Base-by-base conservation (phyloP, 345 rosid species). In the Balakata baccata region DNA sequence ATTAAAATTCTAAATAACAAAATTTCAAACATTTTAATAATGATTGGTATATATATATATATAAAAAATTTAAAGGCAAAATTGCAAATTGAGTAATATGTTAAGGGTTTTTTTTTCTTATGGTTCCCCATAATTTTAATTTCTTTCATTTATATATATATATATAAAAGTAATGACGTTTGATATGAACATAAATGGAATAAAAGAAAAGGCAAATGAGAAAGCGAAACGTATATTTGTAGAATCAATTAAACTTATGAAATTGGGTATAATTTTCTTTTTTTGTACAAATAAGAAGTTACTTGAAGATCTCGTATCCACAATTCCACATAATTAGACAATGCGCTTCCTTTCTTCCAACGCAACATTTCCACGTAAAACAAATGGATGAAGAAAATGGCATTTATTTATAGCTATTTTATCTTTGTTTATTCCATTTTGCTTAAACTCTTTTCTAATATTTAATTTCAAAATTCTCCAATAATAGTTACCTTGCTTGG, bases 311-410 rank as follows among this genome's bases (percentile, higher is more conserved):
- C 13, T 38, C 25, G 52, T 68, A 20, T n/a, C 0, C 8, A 9
- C 13, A 49, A n/a, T n/a, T n/a, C 34, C 17, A 54, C 13, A 38
- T 34, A 45, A 43, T 37, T 47, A 51, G 66, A 65, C 22, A 49
- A 73, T 38, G 50, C 5, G 13, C 3, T 72, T 64, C 56, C 79
- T 67, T 79, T 70, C 38, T 54, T 62, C 52, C 65, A 72, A 76
- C 61, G 72, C 57, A 76, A 68, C 64, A 23, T 58, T 43, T 20
- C 64, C 52, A 45, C 49, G 29, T 23, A 54, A 56, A 22, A 41
- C 41, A 67, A 67, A 50, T 50, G 45, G 18, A 67, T 29, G 34
- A 22, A 22, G 22, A 4, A 20, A 17, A 20, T 58, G 25, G 7
- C 7, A 43, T 5, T 43, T 43, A 22, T n/a, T 18, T 54, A 54